These are phyloP conservation scores for Phytophthora ohioensis DNA, from an alignment of 352 stramenopile genomes.

Conservation along the genomic window DNA sequence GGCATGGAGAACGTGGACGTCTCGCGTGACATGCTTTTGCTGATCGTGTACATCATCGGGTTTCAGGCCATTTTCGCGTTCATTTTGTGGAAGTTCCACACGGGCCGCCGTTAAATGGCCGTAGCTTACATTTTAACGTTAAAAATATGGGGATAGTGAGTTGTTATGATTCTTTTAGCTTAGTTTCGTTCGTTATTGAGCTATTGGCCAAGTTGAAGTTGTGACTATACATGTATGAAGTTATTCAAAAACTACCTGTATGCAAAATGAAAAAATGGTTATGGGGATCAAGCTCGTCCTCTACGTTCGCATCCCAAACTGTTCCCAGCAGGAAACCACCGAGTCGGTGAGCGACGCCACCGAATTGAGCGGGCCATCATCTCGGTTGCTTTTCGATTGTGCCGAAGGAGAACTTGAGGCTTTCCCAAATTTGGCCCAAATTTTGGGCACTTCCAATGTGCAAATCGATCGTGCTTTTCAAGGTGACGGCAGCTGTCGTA, in stretches of 20 bases:
- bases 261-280: neutral
- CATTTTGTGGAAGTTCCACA: conserved; percentile 34
- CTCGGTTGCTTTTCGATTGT: neutral
- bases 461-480: conserved; percentile 18
- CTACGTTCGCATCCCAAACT: neutral
- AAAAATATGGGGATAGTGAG: too few relatives aligned
- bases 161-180: too few relatives aligned
- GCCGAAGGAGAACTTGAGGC: conserved; percentile 1
- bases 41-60: conserved; percentile 41
- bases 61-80: conserved; percentile 51
- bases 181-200: too few relatives aligned
- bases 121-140: conserved; percentile 23
- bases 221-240: conserved; percentile 4
- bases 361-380: neutral
- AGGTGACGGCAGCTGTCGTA: neutral
- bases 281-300: neutral
- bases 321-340: too few relatives aligned
- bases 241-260: neutral
- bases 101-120: conserved; percentile 33
- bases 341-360: too few relatives aligned
- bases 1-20: conserved; percentile 63
- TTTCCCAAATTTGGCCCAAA: neutral
- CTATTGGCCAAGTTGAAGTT: conserved; percentile 21
- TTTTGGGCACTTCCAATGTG: neutral
- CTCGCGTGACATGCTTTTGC: conserved; percentile 49